These are phyloP conservation scores for Naganishia antarctica DNA, from an alignment of 768 basidiomycete species.

Conservation along the genomic window DNA sequence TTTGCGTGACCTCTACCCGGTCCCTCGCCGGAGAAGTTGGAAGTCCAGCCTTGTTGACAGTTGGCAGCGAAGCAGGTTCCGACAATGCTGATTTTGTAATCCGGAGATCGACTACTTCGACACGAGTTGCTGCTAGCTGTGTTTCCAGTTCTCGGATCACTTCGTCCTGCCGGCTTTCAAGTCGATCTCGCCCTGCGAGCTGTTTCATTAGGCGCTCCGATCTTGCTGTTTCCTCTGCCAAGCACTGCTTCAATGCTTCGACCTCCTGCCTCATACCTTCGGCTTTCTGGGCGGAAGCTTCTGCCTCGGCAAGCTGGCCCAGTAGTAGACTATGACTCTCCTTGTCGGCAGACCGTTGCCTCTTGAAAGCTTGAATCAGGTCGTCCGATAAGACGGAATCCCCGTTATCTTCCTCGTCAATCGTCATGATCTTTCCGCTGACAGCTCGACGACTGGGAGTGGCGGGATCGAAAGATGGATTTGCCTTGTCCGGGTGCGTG, in stretches of 20 bases:
- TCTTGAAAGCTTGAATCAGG: slow-evolving; percentile 10
- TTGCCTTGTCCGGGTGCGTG: slow-evolving; percentile 31
- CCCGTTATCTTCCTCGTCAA: slow-evolving; percentile 32
- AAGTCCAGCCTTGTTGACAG: not conserved
- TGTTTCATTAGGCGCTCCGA: slow-evolving; percentile 10
- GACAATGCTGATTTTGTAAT: not conserved
- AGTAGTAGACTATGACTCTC: slow-evolving; percentile 9
- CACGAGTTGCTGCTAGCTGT: not conserved
- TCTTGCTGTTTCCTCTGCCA: slow-evolving; percentile 15
- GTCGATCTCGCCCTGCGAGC: slow-evolving; percentile 1
- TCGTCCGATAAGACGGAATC: not conserved
- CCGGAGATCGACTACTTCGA: slow-evolving; percentile 5
- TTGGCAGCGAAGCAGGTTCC: not conserved
- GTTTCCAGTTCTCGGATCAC: not conserved
- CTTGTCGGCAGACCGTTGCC: slow-evolving; percentile 5
- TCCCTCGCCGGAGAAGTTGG: not conserved
- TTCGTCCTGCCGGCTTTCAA: not conserved
- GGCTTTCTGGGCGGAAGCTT: not conserved
- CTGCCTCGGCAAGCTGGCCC: not conserved
- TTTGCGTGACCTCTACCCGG: slow-evolving; percentile 17
- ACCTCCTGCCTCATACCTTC: slow-evolving; percentile 19
- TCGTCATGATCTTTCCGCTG: slow-evolving; percentile 35
- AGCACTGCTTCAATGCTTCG: not conserved
- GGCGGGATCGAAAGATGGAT: not conserved
- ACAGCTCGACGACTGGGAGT: slow-evolving; percentile 37